Evolutionary conservation across 2,329 filamentous ascomycete genomes (phyloP).

Genomic region (Graphiopsis chlorocephala): DNA sequence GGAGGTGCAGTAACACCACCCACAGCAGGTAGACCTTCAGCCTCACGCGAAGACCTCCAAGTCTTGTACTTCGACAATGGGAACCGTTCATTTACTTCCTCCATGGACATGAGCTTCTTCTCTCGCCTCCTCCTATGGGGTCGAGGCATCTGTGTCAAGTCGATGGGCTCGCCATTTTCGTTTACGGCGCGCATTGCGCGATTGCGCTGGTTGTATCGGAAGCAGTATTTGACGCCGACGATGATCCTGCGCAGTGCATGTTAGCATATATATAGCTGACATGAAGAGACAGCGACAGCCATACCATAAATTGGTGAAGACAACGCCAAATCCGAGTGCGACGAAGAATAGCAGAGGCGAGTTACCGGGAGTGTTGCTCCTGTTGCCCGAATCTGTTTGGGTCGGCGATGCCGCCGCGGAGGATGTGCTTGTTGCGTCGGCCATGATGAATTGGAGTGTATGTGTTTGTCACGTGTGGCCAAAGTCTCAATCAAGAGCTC

Average conservation of each 20-base stretch:
- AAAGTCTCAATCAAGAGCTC: conserved; percentile 13
- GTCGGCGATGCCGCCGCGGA: conserved; percentile 8
- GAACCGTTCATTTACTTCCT: conserved; percentile 97
- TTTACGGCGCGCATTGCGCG: conserved; percentile 72
- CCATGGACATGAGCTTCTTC: conserved; percentile 99
- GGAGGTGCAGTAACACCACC: conserved; percentile 77
- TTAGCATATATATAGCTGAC: background rate
- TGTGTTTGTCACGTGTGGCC: background rate
- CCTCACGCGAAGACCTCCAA: conserved; percentile 81
- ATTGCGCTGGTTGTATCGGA: conserved; percentile 94
- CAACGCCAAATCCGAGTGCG: conserved; percentile 91
- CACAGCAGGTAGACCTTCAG: conserved; percentile 76
- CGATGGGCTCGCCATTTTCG: conserved; percentile 79
- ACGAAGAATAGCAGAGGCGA: conserved; percentile 89
- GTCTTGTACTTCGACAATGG: conserved; percentile 94
- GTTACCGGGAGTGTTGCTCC: conserved; percentile 55
- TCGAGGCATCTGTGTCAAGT: conserved; percentile 78
- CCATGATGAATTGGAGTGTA: background rate
- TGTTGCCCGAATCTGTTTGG: conserved; percentile 11
- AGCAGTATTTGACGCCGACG: conserved; percentile 98
- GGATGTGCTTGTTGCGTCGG: conserved; percentile 5
- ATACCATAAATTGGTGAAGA: conserved; percentile 98
- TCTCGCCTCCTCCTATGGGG: conserved; percentile 84
- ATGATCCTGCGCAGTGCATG: conserved; percentile 73
- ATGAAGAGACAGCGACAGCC: conserved; percentile 29